Percentiles rank a stretch among this genome's conserved stretches.
Evolutionary conservation across 2,329 filamentous ascomycete species (phyloP).

Genomic region (Xylaria sp.): DNA sequence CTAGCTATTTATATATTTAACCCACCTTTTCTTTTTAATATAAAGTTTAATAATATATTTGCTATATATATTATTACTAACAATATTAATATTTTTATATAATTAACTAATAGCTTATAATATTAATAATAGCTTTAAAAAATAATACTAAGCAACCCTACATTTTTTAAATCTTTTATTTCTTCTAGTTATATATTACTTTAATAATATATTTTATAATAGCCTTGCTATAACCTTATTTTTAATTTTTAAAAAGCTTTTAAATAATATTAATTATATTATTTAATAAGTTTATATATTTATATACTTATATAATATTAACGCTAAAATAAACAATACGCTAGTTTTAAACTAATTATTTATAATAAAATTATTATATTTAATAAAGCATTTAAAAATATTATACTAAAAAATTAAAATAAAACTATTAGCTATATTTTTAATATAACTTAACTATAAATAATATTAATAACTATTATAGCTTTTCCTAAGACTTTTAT

Average conservation of each 20-base stretch:
- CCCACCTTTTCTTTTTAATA: slow-evolving; percentile 4
- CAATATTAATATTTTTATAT: not conserved
- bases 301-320: slow-evolving; percentile 11
- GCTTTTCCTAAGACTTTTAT: slow-evolving; percentile 7
- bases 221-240: not conserved
- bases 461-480: slow-evolving; percentile 6
- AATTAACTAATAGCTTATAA: slow-evolving; percentile 9
- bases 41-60: slow-evolving; percentile 4
- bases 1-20: slow-evolving; percentile 3
- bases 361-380: slow-evolving; percentile 15
- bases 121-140: slow-evolving; percentile 11
- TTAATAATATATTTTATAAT: slow-evolving; percentile 15
- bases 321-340: slow-evolving; percentile 1
- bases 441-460: slow-evolving; percentile 14
- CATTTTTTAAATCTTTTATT: slow-evolving; percentile 11
- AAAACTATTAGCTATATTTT: slow-evolving; percentile 17
- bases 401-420: not conserved
- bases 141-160: slow-evolving; percentile 5
- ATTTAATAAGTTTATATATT: slow-evolving; percentile 7
- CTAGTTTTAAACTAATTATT: slow-evolving; percentile 2
- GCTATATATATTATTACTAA: slow-evolving; percentile 13
- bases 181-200: slow-evolving; percentile 8
- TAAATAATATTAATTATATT: slow-evolving; percentile 16
- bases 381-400: not conserved
- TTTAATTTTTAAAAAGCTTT: not conserved